Conservation (phyloP, 805 yeast species). For the Candida yuanshanica region DNA sequence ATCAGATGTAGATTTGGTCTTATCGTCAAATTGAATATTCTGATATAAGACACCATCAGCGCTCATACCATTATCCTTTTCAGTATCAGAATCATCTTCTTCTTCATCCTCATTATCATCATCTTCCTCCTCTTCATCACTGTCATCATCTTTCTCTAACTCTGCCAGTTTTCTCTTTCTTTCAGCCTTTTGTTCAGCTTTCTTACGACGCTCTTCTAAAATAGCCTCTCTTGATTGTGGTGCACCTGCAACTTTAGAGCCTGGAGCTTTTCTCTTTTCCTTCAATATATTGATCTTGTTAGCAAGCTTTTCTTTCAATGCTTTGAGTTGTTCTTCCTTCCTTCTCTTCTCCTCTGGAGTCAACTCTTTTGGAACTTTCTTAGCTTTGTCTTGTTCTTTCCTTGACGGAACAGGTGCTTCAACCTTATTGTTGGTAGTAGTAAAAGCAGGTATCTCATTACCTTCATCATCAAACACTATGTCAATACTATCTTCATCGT, state of each 20-base stretch:
- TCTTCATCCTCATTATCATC: slow-evolving; percentile 37
- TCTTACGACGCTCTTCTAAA: slow-evolving; percentile 55
- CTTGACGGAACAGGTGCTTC: slow-evolving; percentile 1
- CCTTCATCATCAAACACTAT: slow-evolving; percentile 72
- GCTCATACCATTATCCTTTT: slow-evolving; percentile 26
- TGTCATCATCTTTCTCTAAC: slow-evolving; percentile 24
- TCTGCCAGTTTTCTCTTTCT: slow-evolving; percentile 35
- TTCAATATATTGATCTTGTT: slow-evolving; percentile 63
- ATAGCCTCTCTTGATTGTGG: slow-evolving; percentile 81
- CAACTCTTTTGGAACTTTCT: slow-evolving; percentile 23
- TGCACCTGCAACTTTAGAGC: slow-evolving; percentile 73
- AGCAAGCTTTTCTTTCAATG: slow-evolving; percentile 73
- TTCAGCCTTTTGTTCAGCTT: slow-evolving; percentile 28
- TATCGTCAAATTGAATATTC: slow-evolving; percentile 77
- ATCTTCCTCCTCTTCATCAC: slow-evolving; percentile 35
- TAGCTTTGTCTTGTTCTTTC: slow-evolving; percentile 9
- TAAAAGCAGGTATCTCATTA: no score
- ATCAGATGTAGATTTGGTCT: slow-evolving; percentile 73
- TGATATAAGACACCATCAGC: slow-evolving; percentile 58
- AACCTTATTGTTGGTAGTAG: slow-evolving; percentile 14
- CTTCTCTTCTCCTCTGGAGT: slow-evolving; percentile 45
- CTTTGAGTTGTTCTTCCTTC: slow-evolving; percentile 51
- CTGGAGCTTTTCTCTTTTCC: slow-evolving; percentile 89
- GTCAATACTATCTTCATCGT: slow-evolving; percentile 28
- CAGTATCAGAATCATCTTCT: slow-evolving; percentile 29